Percentiles rank a stretch among this genome's conserved stretches.
These are phyloP conservation scores for Saccharomycopsis synnaedendra DNA, from an alignment of 805 yeast species.

Conservation along the genomic window DNA sequence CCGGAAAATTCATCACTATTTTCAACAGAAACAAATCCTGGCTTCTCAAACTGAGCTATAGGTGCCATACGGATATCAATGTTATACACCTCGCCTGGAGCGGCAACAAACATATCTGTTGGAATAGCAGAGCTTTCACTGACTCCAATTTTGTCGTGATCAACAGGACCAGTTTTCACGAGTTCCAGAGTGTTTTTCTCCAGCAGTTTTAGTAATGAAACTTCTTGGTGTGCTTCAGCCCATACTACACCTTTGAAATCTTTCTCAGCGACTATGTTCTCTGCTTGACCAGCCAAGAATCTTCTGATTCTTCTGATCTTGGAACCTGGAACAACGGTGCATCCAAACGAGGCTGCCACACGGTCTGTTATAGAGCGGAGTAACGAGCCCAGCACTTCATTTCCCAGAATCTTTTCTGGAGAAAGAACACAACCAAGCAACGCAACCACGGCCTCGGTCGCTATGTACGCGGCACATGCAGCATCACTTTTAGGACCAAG, in stretches of 20 bases:
- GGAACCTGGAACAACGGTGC: slow-evolving; percentile 86
- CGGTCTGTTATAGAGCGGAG: slow-evolving; percentile 72
- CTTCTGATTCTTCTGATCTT: slow-evolving; percentile 86
- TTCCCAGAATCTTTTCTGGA: slow-evolving; percentile 50
- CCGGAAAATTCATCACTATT: slow-evolving; percentile 55
- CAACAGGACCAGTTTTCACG: not conserved
- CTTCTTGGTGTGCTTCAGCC: slow-evolving; percentile 77
- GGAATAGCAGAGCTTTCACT: slow-evolving; percentile 52
- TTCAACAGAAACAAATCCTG: slow-evolving; percentile 61
- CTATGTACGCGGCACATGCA: slow-evolving; percentile 77
- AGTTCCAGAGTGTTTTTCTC: not conserved
- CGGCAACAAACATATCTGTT: slow-evolving; percentile 60
- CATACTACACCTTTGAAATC: slow-evolving; percentile 89
- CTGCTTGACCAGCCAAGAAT: slow-evolving; percentile 92
- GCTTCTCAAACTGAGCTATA: slow-evolving; percentile 36
- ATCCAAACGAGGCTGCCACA: slow-evolving; percentile 76
- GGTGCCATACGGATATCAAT: slow-evolving; percentile 79
- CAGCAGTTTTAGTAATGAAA: slow-evolving; percentile 29
- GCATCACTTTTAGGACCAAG: slow-evolving; percentile 85
- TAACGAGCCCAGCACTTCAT: slow-evolving; percentile 49
- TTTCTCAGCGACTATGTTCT: slow-evolving; percentile 81
- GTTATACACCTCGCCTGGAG: slow-evolving; percentile 77
- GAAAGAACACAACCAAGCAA: slow-evolving; percentile 61
- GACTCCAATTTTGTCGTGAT: slow-evolving; percentile 19
- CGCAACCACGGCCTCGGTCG: slow-evolving; percentile 74